Percentiles rank a stretch among this genome's conserved stretches.
These are phyloP conservation scores for Lophiostoma macrostomum DNA, from an alignment of 495 filamentous ascomycete genomes.

Conservation along the genomic window DNA sequence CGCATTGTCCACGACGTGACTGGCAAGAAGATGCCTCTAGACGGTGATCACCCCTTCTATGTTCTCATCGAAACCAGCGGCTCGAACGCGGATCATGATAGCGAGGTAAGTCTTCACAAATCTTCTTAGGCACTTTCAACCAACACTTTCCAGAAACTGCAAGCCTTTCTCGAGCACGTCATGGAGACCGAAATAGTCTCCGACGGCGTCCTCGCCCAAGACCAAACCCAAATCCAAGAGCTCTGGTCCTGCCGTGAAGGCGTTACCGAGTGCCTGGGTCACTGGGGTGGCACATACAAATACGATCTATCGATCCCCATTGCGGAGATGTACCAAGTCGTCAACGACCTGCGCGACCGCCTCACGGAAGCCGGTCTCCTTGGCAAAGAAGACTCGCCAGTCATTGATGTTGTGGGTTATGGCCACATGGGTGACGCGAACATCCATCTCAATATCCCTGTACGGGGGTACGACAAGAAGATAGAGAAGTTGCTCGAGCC, in stretches of 20 bases:
- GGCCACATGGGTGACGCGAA: slow-evolving; percentile 98
- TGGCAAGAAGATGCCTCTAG: slow-evolving; percentile 73
- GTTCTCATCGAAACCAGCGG: slow-evolving; percentile 95
- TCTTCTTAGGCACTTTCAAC: neutral
- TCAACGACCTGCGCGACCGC: slow-evolving; percentile 73
- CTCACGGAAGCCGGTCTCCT: slow-evolving; percentile 71
- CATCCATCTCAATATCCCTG: slow-evolving; percentile 84
- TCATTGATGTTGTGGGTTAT: slow-evolving; percentile 88
- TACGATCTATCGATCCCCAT: slow-evolving; percentile 96
- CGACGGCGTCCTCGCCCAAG: slow-evolving; percentile 86
- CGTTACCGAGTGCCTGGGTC: slow-evolving; percentile 80
- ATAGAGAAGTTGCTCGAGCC: slow-evolving; percentile 91
- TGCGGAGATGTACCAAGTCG: slow-evolving; percentile 78
- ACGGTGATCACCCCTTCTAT: slow-evolving; percentile 85
- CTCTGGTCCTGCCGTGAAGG: slow-evolving; percentile 94
- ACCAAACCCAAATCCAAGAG: slow-evolving; percentile 80
- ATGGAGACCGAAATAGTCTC: slow-evolving; percentile 78
- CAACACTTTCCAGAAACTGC: slow-evolving; percentile 30
- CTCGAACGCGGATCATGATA: slow-evolving; percentile 88
- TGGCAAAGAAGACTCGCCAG: slow-evolving; percentile 73
- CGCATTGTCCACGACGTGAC: slow-evolving; percentile 69
- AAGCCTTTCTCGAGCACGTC: slow-evolving; percentile 77
- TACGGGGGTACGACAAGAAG: slow-evolving; percentile 75
- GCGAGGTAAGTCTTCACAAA: slow-evolving; percentile 44
- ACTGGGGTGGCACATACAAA: slow-evolving; percentile 95